Evolutionary conservation across 345 rosid species (phyloP), one percentile per base, ranked within the genome.

Genomic region (Anastatica hierochuntica): DNA sequence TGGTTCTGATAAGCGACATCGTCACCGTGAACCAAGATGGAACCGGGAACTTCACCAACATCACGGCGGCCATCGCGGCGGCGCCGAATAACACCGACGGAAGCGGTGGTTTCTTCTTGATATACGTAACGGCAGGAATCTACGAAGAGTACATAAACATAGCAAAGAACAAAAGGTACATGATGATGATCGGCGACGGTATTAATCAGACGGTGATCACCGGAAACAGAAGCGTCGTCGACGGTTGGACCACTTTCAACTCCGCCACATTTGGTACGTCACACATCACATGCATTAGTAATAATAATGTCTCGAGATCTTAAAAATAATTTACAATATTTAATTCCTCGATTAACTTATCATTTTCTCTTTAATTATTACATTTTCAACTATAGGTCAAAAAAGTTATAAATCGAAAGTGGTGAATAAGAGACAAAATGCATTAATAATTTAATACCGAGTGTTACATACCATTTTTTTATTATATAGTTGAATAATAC

Each of bases 121-220:
- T 92, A 13, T 83, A 77, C 43, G 57, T 88, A 31, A 70, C 70
- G 2, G 94, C 86, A 2, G 98, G 97, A 14, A 66, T 78, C 8
- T 92, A 92, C 40, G 79, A 92, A 66, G 98, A 92, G 44, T 79
- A 88, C 10, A 54, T 92, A 1, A 75, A 82, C 12, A 70, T 92
- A 37, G 57, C 84, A 0, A 92, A 81, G 74, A 88, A 81, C 43
- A 92, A 88, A 67, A 68, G 27, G 20, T 81, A 79, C 27, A 65
- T 92, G 68, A 85, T 88, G 94, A 88, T 92, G 74, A 63, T 88
- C 11, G 98, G 98, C 2, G 98, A 79, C 12, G 98, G 96, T 1
- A 88, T 92, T 54, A 81, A 83, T 54, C 77, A 63, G 62, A 92
- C 98, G 9, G 63, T 92, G 18, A 72, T 92, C 46, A 88, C 95